A percentile compares a stretch with the other conserved stretches of the same genome.
phyloP scores from a whole-genome alignment of 345 rosid genomes.

The Trapa incisa region DNA sequence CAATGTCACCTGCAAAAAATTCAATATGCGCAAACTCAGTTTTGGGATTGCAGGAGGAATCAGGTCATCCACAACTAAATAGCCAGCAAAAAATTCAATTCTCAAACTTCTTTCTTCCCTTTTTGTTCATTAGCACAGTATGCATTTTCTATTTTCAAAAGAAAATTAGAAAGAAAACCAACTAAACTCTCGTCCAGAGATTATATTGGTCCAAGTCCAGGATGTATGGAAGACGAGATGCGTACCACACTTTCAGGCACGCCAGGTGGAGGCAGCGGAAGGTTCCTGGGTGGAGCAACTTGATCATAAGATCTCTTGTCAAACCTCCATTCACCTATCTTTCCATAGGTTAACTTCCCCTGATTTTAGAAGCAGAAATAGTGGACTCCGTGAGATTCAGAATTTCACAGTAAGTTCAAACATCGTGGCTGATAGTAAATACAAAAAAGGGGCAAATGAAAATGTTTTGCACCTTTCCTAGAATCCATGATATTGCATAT shows the following conservation, averaged over 20 bases:
- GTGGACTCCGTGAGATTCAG: background rate
- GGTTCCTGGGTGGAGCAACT: constrained; percentile 66
- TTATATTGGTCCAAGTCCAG: background rate
- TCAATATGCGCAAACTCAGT: background rate
- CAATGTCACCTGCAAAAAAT: constrained; percentile 1
- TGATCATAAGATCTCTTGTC: constrained; percentile 70
- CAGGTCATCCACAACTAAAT: background rate
- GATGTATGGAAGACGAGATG: background rate
- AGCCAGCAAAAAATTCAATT: background rate
- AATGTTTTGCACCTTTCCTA: background rate
- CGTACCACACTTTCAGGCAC: constrained; percentile 95
- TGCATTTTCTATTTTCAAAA: background rate
- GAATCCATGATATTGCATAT: background rate
- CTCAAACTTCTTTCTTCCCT: background rate
- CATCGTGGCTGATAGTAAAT: background rate
- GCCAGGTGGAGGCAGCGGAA: constrained; percentile 85
- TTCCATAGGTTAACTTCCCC: constrained; percentile 86
- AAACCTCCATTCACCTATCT: constrained; percentile 91
- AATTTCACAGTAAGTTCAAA: background rate
- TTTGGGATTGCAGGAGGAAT: background rate
- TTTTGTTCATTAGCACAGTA: background rate
- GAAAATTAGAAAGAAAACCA: background rate
- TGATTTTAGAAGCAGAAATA: constrained; percentile 15
- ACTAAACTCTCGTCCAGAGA: background rate
- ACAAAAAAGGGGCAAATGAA: background rate